Evolutionary conservation across 768 basidiomycete species (phyloP), one percentile per base, ranked within the genome.

Genomic region (Podaxis rugospora): DNA sequence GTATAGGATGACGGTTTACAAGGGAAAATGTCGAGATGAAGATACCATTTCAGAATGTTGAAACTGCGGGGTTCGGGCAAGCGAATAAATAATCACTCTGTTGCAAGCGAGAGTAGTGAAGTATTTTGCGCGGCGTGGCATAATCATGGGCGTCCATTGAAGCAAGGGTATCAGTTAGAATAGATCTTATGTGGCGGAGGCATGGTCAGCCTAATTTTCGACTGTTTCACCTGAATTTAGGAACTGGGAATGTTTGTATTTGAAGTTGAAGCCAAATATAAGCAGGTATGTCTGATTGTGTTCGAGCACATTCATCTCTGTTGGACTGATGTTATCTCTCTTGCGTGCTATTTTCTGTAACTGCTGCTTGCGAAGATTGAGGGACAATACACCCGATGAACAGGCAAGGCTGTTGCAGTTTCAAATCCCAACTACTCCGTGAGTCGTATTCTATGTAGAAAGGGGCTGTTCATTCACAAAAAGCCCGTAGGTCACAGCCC

Each of bases 351-450:
- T 54, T 1, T 37, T 61, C 6, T 61, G 59, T n/a, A 55, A 53
- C n/a, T 61, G 59, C 25, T 9, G 52, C 9, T 18, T 21, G n/a
- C 39, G 52, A 32, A 35, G 23, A 21, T 18, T 28, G 4, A 50
- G 25, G 7, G 32, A 28, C 10, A 11, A 18, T 10, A 36, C 18
- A 10, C 0, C 14, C 2, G 52, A 61, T 27, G 59, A 61, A 37
- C 52, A 46, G 16, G 51, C 28, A 36, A 35, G 59, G 23, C 52
- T 61, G 7, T 40, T 61, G 4, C 59, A 61, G 23, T 61, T 54
- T 25, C 52, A 61, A 40, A 61, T 61, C 32, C 59, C 59, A 37
- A 49, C 53, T 23, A 49, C 44, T 9, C 59, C 52, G 59, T 61
- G 9, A 5, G 59, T 47, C 14, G 9, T 16, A 36, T 55, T 39